phyloP scores from a whole-genome alignment of 1,139 yeast species.

The Suhomyces guaymorum region DNA sequence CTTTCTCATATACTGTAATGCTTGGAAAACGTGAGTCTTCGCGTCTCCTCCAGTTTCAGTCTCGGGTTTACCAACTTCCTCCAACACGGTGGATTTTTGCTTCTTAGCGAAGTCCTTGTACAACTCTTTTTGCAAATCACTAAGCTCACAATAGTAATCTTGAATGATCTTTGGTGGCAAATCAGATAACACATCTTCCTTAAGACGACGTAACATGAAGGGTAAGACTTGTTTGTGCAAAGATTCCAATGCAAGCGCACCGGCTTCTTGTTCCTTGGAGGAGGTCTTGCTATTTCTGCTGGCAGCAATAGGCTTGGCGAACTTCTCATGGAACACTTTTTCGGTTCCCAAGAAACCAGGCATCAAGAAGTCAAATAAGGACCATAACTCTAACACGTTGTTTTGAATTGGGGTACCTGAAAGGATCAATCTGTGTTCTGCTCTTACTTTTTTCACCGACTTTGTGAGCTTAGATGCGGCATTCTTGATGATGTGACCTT shows the following conservation, averaged over 20 bases:
- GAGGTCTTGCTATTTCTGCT: slow-evolving; percentile 89
- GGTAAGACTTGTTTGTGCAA: slow-evolving; percentile 96
- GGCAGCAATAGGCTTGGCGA: slow-evolving; percentile 96
- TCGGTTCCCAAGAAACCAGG: slow-evolving; percentile 98
- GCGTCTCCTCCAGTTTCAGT: slow-evolving; percentile 42
- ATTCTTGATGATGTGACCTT: slow-evolving; percentile 96
- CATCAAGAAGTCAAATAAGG: slow-evolving; percentile 95
- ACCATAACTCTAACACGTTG: slow-evolving; percentile 95
- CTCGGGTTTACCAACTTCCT: slow-evolving; percentile 51
- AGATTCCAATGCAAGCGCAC: slow-evolving; percentile 93
- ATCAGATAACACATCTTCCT: slow-evolving; percentile 94
- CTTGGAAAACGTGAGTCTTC: slow-evolving; percentile 95
- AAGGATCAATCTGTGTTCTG: slow-evolving; percentile 86
- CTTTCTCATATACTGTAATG: slow-evolving; percentile 95
- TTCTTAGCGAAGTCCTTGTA: slow-evolving; percentile 91
- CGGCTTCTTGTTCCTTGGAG: slow-evolving; percentile 94
- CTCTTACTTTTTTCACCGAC: slow-evolving; percentile 77
- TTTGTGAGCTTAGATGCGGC: slow-evolving; percentile 85
- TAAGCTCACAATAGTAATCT: slow-evolving; percentile 94
- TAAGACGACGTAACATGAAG: slow-evolving; percentile 90
- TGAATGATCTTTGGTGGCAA: slow-evolving; percentile 98
- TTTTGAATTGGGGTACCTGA: slow-evolving; percentile 99
- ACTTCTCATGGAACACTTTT: slow-evolving; percentile 88
- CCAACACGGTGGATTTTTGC: slow-evolving; percentile 72
- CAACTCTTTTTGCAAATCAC: slow-evolving; percentile 83